phyloP scores from a whole-genome alignment of 1,284 basidiomycete genomes.

The Paramarasmius palmivorus region DNA sequence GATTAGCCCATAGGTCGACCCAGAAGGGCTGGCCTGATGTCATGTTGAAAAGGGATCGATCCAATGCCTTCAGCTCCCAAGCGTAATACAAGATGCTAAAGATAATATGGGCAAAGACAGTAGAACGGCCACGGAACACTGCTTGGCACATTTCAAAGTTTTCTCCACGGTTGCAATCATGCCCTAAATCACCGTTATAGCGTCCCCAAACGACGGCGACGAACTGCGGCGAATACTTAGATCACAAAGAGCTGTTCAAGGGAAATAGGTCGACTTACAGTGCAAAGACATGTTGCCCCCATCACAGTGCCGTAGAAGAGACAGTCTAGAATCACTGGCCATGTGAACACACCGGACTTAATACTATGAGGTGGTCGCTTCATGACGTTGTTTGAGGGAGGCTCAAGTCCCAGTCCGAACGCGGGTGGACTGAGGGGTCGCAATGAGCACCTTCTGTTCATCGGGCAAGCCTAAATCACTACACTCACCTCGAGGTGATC shows the following conservation, averaged over 20 bases:
- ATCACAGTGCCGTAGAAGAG: slow-evolving; percentile 66
- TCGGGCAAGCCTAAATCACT: no score
- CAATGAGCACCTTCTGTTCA: no score
- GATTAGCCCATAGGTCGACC: slow-evolving; percentile 53
- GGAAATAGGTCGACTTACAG: no score
- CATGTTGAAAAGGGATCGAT: slow-evolving; percentile 38
- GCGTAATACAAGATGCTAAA: slow-evolving; percentile 46
- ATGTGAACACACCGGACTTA: slow-evolving; percentile 50
- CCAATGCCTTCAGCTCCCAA: slow-evolving; percentile 42
- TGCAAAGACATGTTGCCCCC: slow-evolving; percentile 34
- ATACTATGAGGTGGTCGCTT: slow-evolving; percentile 48
- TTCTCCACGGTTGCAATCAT: slow-evolving; percentile 47
- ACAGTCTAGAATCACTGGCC: slow-evolving; percentile 52
- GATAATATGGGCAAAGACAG: slow-evolving; percentile 53
- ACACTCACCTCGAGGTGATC: slow-evolving; percentile 28
- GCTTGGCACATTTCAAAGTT: slow-evolving; percentile 31
- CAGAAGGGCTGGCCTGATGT: slow-evolving; percentile 41
- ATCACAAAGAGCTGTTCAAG: no score
- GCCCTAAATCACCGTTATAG: slow-evolving; percentile 46
- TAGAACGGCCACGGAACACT: slow-evolving; percentile 56
- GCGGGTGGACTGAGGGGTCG: no score
- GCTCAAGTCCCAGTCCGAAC: slow-evolving; percentile 58
- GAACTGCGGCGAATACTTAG: background rate
- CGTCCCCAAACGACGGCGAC: slow-evolving; percentile 49
- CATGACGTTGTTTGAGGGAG: slow-evolving; percentile 59